Conservation (phyloP, 495 filamentous ascomycete genomes). For the Zalerion maritima region DNA sequence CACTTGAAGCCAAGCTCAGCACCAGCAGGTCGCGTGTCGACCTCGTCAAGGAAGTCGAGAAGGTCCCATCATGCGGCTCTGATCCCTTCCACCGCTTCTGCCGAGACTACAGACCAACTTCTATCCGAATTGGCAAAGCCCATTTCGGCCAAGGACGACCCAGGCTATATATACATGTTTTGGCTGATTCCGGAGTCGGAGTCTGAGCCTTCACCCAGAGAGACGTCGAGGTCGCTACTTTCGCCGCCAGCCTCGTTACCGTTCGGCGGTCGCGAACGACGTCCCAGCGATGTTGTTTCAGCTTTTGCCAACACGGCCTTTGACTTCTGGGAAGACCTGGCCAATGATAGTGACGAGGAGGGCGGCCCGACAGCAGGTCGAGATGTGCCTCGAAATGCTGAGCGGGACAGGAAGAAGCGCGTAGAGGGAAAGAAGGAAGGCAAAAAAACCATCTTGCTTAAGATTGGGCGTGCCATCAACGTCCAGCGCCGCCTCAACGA, state of each 20-base stretch:
- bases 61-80: slow-evolving; percentile 46
- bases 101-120: slow-evolving; percentile 48
- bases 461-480: slow-evolving; percentile 84
- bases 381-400: too few species aligned
- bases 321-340: too few species aligned
- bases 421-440: slow-evolving; percentile 8
- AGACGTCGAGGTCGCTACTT: slow-evolving; percentile 46
- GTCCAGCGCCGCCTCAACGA: slow-evolving; percentile 83
- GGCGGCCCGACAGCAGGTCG: slow-evolving; percentile 7
- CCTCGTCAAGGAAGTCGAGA: slow-evolving; percentile 22
- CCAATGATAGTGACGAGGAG: slow-evolving; percentile 11
- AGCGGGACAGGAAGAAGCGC: too few species aligned
- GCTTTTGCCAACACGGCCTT: slow-evolving; percentile 28
- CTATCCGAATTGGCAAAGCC: slow-evolving; percentile 72
- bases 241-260: slow-evolving; percentile 25
- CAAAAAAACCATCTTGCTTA: slow-evolving; percentile 56
- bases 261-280: slow-evolving; percentile 32
- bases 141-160: slow-evolving; percentile 59
- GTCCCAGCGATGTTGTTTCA: slow-evolving; percentile 51
- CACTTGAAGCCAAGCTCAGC: slow-evolving; percentile 14
- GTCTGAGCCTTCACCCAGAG: slow-evolving; percentile 33
- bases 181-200: slow-evolving; percentile 58
- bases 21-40: slow-evolving; percentile 13
- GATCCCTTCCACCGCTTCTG: slow-evolving; percentile 48
- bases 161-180: slow-evolving; percentile 97